A percentile compares a stretch with the other conserved stretches of the same genome.
phyloP scores from a whole-genome alignment of 805 yeast genomes.

The Ogataea ramenticola region DNA sequence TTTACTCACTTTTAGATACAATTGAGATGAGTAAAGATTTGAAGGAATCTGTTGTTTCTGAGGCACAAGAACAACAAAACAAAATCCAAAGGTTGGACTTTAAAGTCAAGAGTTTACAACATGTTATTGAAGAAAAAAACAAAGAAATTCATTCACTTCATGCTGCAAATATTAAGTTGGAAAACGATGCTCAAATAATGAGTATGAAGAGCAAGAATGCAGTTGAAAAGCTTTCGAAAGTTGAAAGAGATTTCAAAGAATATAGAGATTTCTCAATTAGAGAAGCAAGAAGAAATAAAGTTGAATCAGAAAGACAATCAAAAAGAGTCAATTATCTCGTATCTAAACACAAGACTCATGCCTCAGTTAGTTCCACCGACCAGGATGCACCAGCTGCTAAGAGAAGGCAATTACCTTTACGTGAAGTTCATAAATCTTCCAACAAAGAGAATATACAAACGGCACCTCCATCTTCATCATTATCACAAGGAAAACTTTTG shows the following conservation, averaged over 20 bases:
- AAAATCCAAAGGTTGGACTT: conserved; percentile 9
- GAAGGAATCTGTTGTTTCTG: conserved; percentile 11
- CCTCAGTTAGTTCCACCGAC: no score
- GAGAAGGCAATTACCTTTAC: background rate
- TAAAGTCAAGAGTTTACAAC: conserved; percentile 4
- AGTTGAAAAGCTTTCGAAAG: conserved; percentile 8
- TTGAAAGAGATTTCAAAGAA: conserved; percentile 11
- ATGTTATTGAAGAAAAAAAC: conserved; percentile 9
- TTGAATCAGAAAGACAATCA: conserved; percentile 7
- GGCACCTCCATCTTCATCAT: background rate
- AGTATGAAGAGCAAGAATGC: conserved; percentile 8
- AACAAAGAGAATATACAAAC: background rate
- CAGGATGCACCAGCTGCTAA: background rate
- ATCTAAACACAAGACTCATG: background rate
- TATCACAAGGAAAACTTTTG: background rate
- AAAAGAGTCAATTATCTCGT: background rate
- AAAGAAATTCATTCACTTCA: conserved; percentile 12
- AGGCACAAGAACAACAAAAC: conserved; percentile 8
- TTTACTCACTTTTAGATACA: conserved; percentile 17
- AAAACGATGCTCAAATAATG: conserved; percentile 7
- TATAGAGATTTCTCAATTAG: conserved; percentile 14
- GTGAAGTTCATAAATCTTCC: background rate
- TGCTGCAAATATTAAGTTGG: conserved; percentile 11
- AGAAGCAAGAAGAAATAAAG: conserved; percentile 12
- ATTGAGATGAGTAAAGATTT: conserved; percentile 14